These are phyloP conservation scores for Urostyla sp. DNA, from an alignment of 73 alveolate species.

Conservation along the genomic window DNA sequence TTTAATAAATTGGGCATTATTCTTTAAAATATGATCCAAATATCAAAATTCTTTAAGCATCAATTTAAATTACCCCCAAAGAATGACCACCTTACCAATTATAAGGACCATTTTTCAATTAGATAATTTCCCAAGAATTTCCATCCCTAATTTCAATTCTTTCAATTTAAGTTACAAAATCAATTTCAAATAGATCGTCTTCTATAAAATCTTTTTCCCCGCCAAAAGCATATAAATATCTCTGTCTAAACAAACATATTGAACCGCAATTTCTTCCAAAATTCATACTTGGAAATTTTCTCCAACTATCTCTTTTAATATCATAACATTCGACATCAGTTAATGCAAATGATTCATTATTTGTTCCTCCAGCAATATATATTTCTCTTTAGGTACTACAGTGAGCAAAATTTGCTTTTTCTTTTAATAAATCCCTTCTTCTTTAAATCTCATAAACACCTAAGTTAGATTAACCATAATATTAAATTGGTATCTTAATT, in stretches of 20 bases:
- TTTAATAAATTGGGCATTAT: neutral
- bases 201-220: neutral
- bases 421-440: slow-evolving; percentile 19
- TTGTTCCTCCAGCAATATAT: slow-evolving; percentile 37
- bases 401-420: neutral
- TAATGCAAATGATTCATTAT: neutral
- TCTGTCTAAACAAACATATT: slow-evolving; percentile 12
- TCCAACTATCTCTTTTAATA: slow-evolving; percentile 35
- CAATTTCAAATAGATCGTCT: neutral
- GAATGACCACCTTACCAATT: slow-evolving; percentile 5
- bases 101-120: neutral
- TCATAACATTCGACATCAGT: slow-evolving; percentile 14
- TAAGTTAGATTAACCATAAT: neutral
- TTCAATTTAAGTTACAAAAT: slow-evolving; percentile 1
- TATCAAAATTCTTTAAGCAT: neutral
- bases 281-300: neutral
- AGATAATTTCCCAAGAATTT: slow-evolving; percentile 5
- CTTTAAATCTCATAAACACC: neutral
- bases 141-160: slow-evolving; percentile 47
- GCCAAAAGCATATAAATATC: slow-evolving; percentile 38
- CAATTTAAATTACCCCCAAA: neutral
- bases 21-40: slow-evolving; percentile 30
- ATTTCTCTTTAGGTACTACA: slow-evolving; percentile 16
- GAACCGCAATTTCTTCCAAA: neutral
- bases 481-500: slow-evolving; percentile 9